These are phyloP conservation scores for Aspergillus sclerotioniger DNA, from an alignment of 495 filamentous ascomycete species.

Conservation along the genomic window DNA sequence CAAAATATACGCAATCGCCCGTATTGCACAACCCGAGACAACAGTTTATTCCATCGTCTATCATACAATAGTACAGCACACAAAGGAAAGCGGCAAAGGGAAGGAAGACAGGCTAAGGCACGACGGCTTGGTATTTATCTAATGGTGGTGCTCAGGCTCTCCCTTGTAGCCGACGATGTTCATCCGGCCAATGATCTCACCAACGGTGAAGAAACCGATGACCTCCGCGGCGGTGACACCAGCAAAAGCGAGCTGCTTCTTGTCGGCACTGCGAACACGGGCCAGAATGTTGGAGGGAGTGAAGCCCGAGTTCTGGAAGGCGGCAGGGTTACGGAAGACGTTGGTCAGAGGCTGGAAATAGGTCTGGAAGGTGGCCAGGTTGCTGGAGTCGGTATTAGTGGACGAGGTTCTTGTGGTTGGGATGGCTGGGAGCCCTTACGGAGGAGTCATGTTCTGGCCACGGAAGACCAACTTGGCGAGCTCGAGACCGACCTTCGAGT, in stretches of 20 bases:
- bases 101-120: constrained; percentile 31
- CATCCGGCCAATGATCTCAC: constrained; percentile 91
- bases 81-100: constrained; percentile 34
- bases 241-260: constrained; percentile 61
- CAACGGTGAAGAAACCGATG: constrained; percentile 95
- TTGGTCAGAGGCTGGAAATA: constrained; percentile 77
- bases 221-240: constrained; percentile 82
- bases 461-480: constrained; percentile 81
- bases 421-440: constrained; percentile 59
- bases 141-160: constrained; percentile 59
- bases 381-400: constrained; percentile 39
- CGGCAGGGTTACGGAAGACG: constrained; percentile 62
- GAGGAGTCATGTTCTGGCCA: constrained; percentile 87
- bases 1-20: constrained; percentile 17
- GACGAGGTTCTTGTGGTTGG: neutral
- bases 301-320: constrained; percentile 42
- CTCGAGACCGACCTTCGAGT: constrained; percentile 84
- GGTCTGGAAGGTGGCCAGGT: constrained; percentile 75
- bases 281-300: constrained; percentile 55
- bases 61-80: constrained; percentile 51
- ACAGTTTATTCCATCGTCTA: constrained; percentile 56
- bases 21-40: constrained; percentile 36
- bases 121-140: constrained; percentile 37
- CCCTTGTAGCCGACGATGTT: constrained; percentile 93
- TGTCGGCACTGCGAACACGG: constrained; percentile 65